Base-by-base conservation (phyloP, 495 filamentous ascomycete genomes). In the Aspergillus affinis region DNA sequence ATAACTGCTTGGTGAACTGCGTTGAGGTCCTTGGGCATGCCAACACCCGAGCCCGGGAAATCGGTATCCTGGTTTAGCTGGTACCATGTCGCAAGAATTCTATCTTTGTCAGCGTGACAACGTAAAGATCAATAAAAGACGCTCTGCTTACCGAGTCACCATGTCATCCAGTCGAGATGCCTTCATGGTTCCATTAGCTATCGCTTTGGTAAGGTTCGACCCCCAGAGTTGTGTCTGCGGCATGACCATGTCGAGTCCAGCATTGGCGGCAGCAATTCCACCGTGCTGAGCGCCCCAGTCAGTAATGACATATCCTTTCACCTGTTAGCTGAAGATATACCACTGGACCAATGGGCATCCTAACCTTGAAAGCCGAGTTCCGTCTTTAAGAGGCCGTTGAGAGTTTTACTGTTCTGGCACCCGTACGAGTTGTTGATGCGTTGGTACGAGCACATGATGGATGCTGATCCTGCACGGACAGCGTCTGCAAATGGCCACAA, bases 21-120 rank as follows among this genome's bases (percentile, higher is more conserved):
- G 4, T 79, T 87, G 81, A 83, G 83, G 54, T 83, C 82, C 19
- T 80, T 78, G 8, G 84, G 90, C 57, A 87, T 81, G 53, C 58
- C 64, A 15, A 88, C 76, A 49, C 91, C 89, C 12, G 75, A 67
- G 0, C 71, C 57, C 8, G 82, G 80, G 61, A 76, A 83, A 3
- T 51, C 70, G 4, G 87, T 82, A 62, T 92, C 88, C 70, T 94
- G 90, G 5, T 86, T 85, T 20, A 92, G 72, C 65, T 92, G 87
- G 72, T 92, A 95, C 90, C 90, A 94, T 0, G 90, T 80, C 0
- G 92, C 92, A 4, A 96, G 87, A 55, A 94, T 84, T 27, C 92
- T 84, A 57, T 86, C 70, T 61, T 87, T 83, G 63, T 90, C 84
- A 57, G 91, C 80, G 61, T 89, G 89, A 53, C 61, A 55, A 91